phyloP scores from a whole-genome alignment of 176 grass and related monocot genomes.

The Aegilops longissima region DNA sequence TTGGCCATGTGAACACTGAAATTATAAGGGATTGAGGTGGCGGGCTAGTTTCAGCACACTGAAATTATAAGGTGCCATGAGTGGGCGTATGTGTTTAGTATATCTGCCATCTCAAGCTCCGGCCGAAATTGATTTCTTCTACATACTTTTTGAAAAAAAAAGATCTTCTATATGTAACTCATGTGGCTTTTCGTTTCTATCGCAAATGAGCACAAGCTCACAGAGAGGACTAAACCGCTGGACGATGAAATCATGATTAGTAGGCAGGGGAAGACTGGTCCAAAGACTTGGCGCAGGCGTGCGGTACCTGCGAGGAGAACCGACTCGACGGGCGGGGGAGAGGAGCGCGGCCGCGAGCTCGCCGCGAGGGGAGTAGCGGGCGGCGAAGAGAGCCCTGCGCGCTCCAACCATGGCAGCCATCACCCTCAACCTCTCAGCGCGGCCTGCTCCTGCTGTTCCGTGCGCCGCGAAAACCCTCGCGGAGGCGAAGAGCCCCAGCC shows the following conservation, averaged over 20 bases:
- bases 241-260: not conserved
- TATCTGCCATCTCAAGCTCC: conserved; percentile 6
- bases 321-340: not conserved
- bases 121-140: not conserved
- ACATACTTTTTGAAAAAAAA: not conserved
- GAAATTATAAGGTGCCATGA: not conserved
- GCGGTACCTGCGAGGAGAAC: conserved; percentile 28
- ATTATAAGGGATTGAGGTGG: not conserved
- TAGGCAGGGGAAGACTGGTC: not conserved
- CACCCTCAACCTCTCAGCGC: not conserved
- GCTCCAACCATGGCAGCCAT: conserved; percentile 55
- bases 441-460: conserved; percentile 35
- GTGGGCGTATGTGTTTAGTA: not conserved
- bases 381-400: conserved; percentile 44
- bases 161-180: not conserved
- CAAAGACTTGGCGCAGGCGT: not conserved
- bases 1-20: not conserved
- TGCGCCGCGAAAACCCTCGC: conserved; percentile 14
- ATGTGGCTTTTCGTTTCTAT: not conserved
- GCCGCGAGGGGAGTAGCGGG: conserved; percentile 37
- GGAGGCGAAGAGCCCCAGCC: not conserved
- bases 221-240: not conserved
- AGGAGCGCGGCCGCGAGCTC: conserved; percentile 16
- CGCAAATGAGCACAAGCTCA: not conserved
- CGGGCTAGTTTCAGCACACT: not conserved